phyloP scores from a whole-genome alignment of 1,139 yeast genomes.

The Candida buenavistaensis region DNA sequence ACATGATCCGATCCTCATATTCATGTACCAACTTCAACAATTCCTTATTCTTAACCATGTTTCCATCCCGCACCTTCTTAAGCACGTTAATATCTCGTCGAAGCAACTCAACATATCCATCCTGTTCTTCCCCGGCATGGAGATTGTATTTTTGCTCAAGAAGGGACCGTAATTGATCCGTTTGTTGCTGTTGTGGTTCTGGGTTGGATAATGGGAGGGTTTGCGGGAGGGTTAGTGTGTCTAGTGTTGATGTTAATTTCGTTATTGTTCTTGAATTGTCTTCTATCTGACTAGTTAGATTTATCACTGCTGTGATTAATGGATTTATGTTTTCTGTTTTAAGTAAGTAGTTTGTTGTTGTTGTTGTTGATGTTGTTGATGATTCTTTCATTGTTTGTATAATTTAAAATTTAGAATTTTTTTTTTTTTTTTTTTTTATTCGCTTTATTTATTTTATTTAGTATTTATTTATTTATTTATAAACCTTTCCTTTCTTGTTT shows the following conservation, averaged over 20 bases:
- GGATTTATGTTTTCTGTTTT: constrained; percentile 43
- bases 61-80: constrained; percentile 18
- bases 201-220: no score
- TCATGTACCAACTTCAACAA: constrained; percentile 23
- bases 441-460: background rate
- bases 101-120: no score
- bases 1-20: constrained; percentile 30
- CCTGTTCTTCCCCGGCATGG: no score
- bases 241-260: no score
- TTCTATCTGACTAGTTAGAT: constrained; percentile 23
- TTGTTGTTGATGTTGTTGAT: constrained; percentile 1
- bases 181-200: no score
- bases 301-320: constrained; percentile 23
- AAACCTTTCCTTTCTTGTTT: constrained; percentile 66
- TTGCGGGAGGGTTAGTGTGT: no score
- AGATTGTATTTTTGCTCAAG: constrained; percentile 17
- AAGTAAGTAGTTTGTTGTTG: no score
- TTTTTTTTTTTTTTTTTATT: no score
- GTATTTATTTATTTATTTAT: background rate
- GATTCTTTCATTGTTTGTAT: background rate
- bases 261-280: constrained; percentile 26
- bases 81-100: no score
- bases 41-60: constrained; percentile 22
- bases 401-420: no score
- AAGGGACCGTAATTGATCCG: constrained; percentile 19